Percentiles rank a stretch among this genome's conserved stretches.
These are phyloP conservation scores for Tricholoma bakamatsutake DNA, from an alignment of 768 basidiomycete species.

Conservation along the genomic window DNA sequence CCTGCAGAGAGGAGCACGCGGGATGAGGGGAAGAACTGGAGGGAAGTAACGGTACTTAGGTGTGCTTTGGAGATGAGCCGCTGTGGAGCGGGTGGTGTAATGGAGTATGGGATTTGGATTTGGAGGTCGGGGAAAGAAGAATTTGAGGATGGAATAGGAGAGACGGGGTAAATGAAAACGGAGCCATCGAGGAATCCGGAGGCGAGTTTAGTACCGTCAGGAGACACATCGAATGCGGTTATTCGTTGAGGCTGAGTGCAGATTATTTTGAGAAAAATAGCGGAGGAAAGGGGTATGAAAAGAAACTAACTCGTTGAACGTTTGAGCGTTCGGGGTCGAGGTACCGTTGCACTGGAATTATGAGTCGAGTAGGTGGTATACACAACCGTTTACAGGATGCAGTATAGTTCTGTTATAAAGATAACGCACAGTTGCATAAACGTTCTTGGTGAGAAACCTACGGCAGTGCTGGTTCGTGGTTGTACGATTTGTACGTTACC, in stretches of 20 bases:
- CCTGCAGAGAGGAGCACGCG: slow-evolving; percentile 67
- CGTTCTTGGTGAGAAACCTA: slow-evolving; percentile 15
- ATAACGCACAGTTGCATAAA: not conserved
- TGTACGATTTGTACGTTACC: slow-evolving; percentile 38
- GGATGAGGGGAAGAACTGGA: slow-evolving; percentile 66
- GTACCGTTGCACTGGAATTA: slow-evolving; percentile 48
- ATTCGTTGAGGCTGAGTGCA: slow-evolving; percentile 44
- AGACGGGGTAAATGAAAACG: slow-evolving; percentile 42
- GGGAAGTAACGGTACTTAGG: slow-evolving; percentile 46
- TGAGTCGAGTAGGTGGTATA: slow-evolving; percentile 42
- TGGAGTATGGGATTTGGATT: slow-evolving; percentile 12
- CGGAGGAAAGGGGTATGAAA: not conserved
- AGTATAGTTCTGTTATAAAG: slow-evolving; percentile 26
- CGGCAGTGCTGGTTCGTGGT: slow-evolving; percentile 16
- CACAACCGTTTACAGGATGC: slow-evolving; percentile 43
- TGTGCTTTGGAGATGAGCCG: slow-evolving; percentile 36
- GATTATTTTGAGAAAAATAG: not conserved
- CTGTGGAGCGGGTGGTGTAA: slow-evolving; percentile 22
- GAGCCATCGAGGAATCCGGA: slow-evolving; percentile 58
- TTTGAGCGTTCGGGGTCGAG: slow-evolving; percentile 39
- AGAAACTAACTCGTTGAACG: slow-evolving; percentile 30
- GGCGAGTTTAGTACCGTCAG: slow-evolving; percentile 52
- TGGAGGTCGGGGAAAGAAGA: slow-evolving; percentile 10
- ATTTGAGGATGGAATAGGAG: slow-evolving; percentile 15
- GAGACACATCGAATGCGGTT: slow-evolving; percentile 57